These are phyloP conservation scores for Puya raimondii DNA, from an alignment of 176 grass and related monocot species.

Conservation along the genomic window DNA sequence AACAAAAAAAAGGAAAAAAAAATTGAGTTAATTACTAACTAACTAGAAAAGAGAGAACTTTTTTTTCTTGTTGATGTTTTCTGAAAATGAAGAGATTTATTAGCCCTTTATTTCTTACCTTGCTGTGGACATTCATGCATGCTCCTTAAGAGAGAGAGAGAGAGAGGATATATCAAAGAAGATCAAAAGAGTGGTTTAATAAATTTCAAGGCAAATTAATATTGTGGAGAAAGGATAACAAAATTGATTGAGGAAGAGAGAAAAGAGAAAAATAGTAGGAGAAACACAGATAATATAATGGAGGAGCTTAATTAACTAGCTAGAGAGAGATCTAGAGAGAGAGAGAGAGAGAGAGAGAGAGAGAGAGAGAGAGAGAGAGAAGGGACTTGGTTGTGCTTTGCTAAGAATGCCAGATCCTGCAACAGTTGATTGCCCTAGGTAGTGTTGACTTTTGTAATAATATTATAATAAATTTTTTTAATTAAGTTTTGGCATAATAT, in stretches of 20 bases:
- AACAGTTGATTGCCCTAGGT: background rate
- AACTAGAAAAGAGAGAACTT: slow-evolving; percentile 9
- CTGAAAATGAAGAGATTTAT: slow-evolving; percentile 11
- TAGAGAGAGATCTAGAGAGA: slow-evolving; percentile 19
- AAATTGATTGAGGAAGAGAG: no score
- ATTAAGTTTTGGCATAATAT: no score
- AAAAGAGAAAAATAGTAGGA: no score
- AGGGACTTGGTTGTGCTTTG: no score
- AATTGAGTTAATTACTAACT: slow-evolving; percentile 12
- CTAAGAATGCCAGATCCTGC: no score
- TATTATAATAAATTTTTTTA: background rate
- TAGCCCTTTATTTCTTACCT: slow-evolving; percentile 39
- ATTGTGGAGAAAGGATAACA: no score
- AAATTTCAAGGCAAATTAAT: background rate
- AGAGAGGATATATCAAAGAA: background rate
- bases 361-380: no score
- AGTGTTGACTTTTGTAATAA: slow-evolving; percentile 3
- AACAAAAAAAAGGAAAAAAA: no score
- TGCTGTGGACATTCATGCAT: slow-evolving; percentile 78
- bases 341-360: slow-evolving; percentile 8
- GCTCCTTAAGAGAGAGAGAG: slow-evolving; percentile 25
- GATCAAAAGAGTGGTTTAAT: background rate
- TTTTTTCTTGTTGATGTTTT: background rate
- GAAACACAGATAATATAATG: no score
- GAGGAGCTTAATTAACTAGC: no score